A percentile compares a stretch with the other conserved stretches of the same genome.
These are phyloP conservation scores for Puccinia triticina DNA, from an alignment of 1,284 basidiomycete genomes.

Conservation along the genomic window DNA sequence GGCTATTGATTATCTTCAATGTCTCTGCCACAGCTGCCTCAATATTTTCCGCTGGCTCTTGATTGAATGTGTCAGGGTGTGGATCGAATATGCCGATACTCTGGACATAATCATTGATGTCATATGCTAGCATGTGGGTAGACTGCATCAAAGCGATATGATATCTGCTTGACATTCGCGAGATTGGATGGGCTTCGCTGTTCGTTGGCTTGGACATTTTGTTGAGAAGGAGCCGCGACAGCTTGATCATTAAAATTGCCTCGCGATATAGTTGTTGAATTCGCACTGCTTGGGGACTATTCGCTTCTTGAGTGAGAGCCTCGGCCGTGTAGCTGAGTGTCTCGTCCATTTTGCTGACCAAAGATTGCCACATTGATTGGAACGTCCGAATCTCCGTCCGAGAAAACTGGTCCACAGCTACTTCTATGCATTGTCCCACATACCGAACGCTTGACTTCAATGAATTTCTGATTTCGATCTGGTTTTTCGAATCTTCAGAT, in stretches of 20 bases:
- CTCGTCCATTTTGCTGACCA: background rate
- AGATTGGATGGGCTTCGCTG: background rate
- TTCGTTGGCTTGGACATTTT: background rate
- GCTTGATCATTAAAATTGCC: background rate
- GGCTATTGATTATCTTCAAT: background rate
- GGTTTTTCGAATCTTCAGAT: background rate
- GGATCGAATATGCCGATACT: background rate
- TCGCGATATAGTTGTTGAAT: background rate
- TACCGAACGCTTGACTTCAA: background rate
- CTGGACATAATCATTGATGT: background rate
- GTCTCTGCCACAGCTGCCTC: background rate
- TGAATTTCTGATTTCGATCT: background rate
- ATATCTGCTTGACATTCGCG: background rate
- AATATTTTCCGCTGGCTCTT: background rate
- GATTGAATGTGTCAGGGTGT: background rate
- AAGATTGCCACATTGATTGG: background rate
- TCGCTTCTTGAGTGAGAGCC: background rate
- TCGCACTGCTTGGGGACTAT: background rate
- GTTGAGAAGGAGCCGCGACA: background rate
- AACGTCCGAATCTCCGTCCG: background rate
- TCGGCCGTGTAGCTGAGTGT: background rate
- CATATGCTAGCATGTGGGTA: background rate
- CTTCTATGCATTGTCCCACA: background rate
- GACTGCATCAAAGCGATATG: background rate
- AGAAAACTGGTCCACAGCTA: background rate